These are phyloP conservation scores for Vigna trinervia DNA, from an alignment of 306 rosid genomes.

Conservation along the genomic window DNA sequence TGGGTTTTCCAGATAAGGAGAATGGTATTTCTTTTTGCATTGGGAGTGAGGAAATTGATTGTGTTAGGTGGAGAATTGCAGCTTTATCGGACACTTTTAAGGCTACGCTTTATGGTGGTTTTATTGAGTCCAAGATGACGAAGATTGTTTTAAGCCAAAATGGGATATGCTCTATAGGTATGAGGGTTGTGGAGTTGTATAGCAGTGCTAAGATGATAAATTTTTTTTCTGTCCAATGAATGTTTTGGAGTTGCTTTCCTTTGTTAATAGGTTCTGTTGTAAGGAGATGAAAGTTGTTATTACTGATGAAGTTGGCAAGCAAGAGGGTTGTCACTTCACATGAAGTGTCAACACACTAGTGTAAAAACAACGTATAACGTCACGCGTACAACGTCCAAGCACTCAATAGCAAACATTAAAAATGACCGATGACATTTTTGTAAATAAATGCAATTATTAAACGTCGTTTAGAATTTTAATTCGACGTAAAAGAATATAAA, in stretches of 20 bases:
- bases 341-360: too few species aligned
- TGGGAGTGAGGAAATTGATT: slow-evolving; percentile 59
- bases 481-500: too few species aligned
- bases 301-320: too few species aligned
- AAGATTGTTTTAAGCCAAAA: slow-evolving; percentile 61
- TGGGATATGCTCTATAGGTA: slow-evolving; percentile 63
- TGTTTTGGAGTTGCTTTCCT: slow-evolving; percentile 68
- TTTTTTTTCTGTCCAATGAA: slow-evolving; percentile 48
- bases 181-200: slow-evolving; percentile 71
- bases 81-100: slow-evolving; percentile 62
- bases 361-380: too few species aligned
- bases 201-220: slow-evolving; percentile 65
- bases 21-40: slow-evolving; percentile 63
- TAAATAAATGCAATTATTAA: too few species aligned
- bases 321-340: too few species aligned
- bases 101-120: slow-evolving; percentile 70
- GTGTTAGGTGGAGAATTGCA: slow-evolving; percentile 64
- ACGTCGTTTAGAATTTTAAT: too few species aligned
- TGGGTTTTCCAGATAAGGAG: slow-evolving; percentile 37
- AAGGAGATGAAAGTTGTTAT: slow-evolving; percentile 65
- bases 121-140: slow-evolving; percentile 61
- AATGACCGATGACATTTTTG: too few species aligned
- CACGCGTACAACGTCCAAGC: too few species aligned
- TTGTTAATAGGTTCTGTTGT: slow-evolving; percentile 74
- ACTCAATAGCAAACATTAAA: too few species aligned